Conservation (phyloP, 257 asterid species). For the Rhazya stricta region DNA sequence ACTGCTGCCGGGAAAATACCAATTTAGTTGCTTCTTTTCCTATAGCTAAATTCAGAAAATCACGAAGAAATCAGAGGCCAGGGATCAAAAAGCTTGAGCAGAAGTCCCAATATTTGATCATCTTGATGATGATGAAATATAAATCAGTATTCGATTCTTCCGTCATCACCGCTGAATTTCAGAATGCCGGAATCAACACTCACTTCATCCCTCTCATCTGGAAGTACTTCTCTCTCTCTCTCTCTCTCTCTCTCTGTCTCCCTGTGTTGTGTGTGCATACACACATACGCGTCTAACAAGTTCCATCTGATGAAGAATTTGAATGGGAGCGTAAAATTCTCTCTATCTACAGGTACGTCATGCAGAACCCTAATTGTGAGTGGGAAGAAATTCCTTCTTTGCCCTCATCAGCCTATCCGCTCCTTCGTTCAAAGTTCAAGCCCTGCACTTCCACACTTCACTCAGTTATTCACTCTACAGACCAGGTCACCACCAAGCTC, state of each 20-base stretch:
- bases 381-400: slow-evolving; percentile 88
- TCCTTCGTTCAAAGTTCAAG: slow-evolving; percentile 70
- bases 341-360: slow-evolving; percentile 24
- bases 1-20: too few relatives aligned
- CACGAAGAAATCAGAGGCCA: not conserved
- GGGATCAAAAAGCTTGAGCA: not conserved
- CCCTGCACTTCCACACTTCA: slow-evolving; percentile 61
- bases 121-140: slow-evolving; percentile 32
- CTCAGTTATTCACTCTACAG: slow-evolving; percentile 61
- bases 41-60: not conserved
- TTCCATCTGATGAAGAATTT: not conserved
- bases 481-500: slow-evolving; percentile 88
- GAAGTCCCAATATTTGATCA: not conserved
- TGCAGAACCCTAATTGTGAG: slow-evolving; percentile 62
- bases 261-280: too few relatives aligned
- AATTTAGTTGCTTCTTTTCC: not conserved
- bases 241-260: not conserved
- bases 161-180: slow-evolving; percentile 58
- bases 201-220: slow-evolving; percentile 78
- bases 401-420: slow-evolving; percentile 66
- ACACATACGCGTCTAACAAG: not conserved
- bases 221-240: slow-evolving; percentile 41
- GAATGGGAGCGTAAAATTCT: not conserved
- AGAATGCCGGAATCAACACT: slow-evolving; percentile 55
- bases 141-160: slow-evolving; percentile 79